A percentile compares a stretch with the other conserved stretches of the same genome.
Conservation (phyloP, 768 basidiomycete species). For the Sistotremastrum suecicum region DNA sequence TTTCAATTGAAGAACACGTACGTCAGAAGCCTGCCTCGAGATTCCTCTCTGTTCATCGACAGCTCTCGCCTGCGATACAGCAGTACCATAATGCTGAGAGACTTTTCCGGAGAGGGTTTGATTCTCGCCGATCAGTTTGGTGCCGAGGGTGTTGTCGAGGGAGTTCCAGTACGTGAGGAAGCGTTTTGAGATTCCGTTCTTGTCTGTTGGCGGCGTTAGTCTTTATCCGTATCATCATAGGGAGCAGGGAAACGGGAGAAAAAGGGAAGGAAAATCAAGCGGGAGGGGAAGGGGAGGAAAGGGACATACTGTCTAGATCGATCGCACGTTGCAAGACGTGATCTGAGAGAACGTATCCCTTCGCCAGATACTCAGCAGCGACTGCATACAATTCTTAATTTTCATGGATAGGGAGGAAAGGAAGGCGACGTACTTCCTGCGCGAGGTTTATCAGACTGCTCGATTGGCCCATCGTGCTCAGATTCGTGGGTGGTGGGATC, state of each 20-base stretch:
- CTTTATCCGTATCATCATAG: neutral
- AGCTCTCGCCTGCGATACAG: conserved; percentile 52
- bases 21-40: conserved; percentile 54
- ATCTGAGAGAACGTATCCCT: conserved; percentile 76
- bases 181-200: conserved; percentile 76
- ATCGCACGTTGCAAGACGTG: conserved; percentile 64
- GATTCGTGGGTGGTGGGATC: conserved; percentile 25
- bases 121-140: conserved; percentile 61
- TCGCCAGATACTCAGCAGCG: conserved; percentile 87
- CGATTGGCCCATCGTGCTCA: conserved; percentile 28
- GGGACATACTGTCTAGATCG: conserved; percentile 50
- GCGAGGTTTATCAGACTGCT: conserved; percentile 85
- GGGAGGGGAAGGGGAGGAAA: neutral
- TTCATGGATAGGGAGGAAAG: neutral
- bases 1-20: conserved; percentile 14
- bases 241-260: neutral
- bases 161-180: conserved; percentile 70
- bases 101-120: conserved; percentile 69
- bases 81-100: conserved; percentile 46
- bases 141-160: conserved; percentile 59
- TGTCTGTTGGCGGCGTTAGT: conserved; percentile 24
- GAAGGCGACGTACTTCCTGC: conserved; percentile 47
- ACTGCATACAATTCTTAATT: conserved; percentile 27
- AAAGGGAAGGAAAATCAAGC: neutral
- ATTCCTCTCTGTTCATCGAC: conserved; percentile 77